Conservation (phyloP, 139 green algal genomes). For the Picochlorum sp. region DNA sequence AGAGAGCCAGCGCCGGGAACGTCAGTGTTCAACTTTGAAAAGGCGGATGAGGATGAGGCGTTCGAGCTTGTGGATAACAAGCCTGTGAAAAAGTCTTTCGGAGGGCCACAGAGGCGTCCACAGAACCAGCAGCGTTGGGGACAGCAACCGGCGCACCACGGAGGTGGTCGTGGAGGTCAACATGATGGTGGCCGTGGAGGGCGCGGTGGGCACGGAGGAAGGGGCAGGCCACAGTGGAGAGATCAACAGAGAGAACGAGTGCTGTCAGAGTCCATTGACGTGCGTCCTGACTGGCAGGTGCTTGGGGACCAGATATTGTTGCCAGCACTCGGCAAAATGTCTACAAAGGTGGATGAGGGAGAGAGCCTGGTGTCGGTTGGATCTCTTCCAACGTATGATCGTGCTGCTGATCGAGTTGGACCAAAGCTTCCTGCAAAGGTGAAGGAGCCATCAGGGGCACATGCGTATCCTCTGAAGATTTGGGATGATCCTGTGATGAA, state of each 20-base stretch:
- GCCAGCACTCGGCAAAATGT: constrained; percentile 71
- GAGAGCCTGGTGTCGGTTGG: constrained; percentile 52
- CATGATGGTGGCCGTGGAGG: background rate
- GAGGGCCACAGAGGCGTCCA: constrained; percentile 5
- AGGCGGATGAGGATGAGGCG: constrained; percentile 87
- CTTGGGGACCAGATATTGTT: constrained; percentile 86
- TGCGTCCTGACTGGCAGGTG: constrained; percentile 87
- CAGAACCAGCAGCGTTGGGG: constrained; percentile 12
- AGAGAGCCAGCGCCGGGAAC: constrained; percentile 31
- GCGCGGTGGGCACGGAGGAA: background rate
- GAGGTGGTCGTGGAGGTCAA: background rate
- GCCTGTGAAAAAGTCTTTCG: constrained; percentile 42
- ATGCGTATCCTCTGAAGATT: constrained; percentile 71
- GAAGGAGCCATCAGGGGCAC: constrained; percentile 45
- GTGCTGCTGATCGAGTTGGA: constrained; percentile 77
- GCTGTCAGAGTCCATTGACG: constrained; percentile 80
- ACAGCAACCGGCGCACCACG: background rate
- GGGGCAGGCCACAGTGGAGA: constrained; percentile 7
- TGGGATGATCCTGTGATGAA: constrained; percentile 85
- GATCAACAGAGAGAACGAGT: constrained; percentile 20
- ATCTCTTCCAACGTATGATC: constrained; percentile 83
- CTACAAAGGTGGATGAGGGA: constrained; percentile 39
- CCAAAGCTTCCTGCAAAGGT: constrained; percentile 69
- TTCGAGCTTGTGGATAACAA: constrained; percentile 96
- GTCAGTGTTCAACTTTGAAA: constrained; percentile 92